phyloP scores from a whole-genome alignment of 805 yeast species.

The Isabelozyma gotoi region DNA sequence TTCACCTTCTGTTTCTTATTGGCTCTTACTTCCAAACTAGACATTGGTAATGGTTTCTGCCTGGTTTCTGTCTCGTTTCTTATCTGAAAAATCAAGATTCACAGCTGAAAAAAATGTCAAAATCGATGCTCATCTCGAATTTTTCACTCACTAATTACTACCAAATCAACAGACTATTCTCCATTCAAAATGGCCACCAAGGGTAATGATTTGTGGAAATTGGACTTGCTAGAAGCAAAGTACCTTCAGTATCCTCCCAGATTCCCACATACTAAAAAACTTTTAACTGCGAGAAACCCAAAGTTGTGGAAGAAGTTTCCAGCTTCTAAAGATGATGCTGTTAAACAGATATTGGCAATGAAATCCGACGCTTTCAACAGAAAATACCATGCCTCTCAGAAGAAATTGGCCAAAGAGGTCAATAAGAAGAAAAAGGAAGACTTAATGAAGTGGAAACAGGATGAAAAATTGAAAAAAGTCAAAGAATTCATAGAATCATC shows the following conservation, averaged over 20 bases:
- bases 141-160: background rate
- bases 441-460: constrained; percentile 8
- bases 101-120: background rate
- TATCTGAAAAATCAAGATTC: too few relatives aligned
- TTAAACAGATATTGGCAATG: constrained; percentile 41
- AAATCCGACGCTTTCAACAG: constrained; percentile 46
- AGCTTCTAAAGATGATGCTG: constrained; percentile 41
- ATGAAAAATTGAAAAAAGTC: constrained; percentile 11
- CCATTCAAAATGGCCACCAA: constrained; percentile 20
- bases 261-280: constrained; percentile 47
- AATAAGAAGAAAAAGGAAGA: constrained; percentile 18
- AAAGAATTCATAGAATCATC: constrained; percentile 19
- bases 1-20: constrained; percentile 2
- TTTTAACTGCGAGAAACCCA: constrained; percentile 45
- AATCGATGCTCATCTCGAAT: constrained; percentile 3
- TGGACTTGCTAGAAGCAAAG: constrained; percentile 56
- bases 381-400: constrained; percentile 48
- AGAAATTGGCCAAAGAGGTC: constrained; percentile 41
- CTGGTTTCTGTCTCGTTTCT: background rate
- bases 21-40: constrained; percentile 6
- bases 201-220: constrained; percentile 48
- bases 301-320: constrained; percentile 44
- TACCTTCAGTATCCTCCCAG: constrained; percentile 45
- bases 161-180: background rate
- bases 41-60: too few relatives aligned